Percentiles rank a stretch among this genome's conserved stretches.
phyloP scores from a whole-genome alignment of 805 yeast genomes.

The Lipomyces sp. region DNA sequence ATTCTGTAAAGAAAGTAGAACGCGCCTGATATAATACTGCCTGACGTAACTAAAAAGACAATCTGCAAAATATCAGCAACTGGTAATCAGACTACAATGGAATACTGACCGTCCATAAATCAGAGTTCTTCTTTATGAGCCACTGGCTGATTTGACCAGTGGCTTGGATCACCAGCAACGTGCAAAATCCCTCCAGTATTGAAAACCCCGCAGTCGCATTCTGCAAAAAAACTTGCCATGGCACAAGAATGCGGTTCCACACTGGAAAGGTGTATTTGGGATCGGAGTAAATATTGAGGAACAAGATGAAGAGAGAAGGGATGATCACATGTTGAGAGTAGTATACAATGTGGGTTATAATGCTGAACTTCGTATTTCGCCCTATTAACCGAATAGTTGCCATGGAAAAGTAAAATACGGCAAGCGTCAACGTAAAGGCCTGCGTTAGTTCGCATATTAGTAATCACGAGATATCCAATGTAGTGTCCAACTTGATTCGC shows the following conservation, averaged over 20 bases:
- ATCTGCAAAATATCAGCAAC: constrained; percentile 45
- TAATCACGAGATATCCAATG: not conserved
- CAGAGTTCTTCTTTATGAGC: constrained; percentile 56
- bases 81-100: not conserved
- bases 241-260: constrained; percentile 53
- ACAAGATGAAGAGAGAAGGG: constrained; percentile 76
- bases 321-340: constrained; percentile 81
- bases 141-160: constrained; percentile 81
- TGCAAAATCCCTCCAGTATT: constrained; percentile 88
- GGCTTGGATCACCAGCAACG: constrained; percentile 88
- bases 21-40: constrained; percentile 74
- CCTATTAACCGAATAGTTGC: constrained; percentile 70
- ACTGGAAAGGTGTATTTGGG: constrained; percentile 28
- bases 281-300: constrained; percentile 45
- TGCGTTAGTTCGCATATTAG: not conserved
- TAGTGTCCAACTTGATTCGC: not conserved
- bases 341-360: constrained; percentile 54
- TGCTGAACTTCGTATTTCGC: constrained; percentile 47
- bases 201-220: constrained; percentile 91
- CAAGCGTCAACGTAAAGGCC: constrained; percentile 75
- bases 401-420: constrained; percentile 68
- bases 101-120: constrained; percentile 61
- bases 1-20: constrained; percentile 81
- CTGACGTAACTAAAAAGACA: constrained; percentile 69
- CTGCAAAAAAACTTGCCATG: constrained; percentile 74